These are phyloP conservation scores for Closterium sp. DNA, from an alignment of 139 green algal genomes.

Conservation along the genomic window DNA sequence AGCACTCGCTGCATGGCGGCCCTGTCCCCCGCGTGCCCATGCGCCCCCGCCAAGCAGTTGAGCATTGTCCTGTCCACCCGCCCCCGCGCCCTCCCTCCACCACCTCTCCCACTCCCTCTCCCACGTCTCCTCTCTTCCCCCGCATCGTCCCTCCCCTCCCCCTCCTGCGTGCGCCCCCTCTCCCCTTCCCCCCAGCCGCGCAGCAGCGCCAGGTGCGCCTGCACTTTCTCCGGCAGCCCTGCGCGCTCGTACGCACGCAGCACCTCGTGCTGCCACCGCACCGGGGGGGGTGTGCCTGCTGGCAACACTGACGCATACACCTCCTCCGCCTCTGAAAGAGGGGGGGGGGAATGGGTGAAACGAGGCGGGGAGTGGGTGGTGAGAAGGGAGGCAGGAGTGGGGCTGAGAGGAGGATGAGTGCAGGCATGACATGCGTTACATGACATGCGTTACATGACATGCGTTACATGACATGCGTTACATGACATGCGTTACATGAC, in stretches of 20 bases:
- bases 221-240: not conserved
- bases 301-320: not conserved
- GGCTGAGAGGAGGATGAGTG: not conserved
- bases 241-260: not conserved
- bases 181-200: not conserved
- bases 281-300: no score
- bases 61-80: slow-evolving; percentile 12
- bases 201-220: not conserved
- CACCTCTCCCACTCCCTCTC: not conserved
- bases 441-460: no score
- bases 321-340: not conserved
- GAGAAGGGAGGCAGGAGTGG: not conserved
- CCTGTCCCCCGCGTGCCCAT: slow-evolving; percentile 5
- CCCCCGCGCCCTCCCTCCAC: no score
- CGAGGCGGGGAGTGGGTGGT: not conserved
- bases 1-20: not conserved
- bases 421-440: not conserved
- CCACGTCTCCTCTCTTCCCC: not conserved
- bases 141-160: not conserved
- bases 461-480: no score
- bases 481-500: no score
- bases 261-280: not conserved
- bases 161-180: not conserved
- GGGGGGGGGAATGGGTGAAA: slow-evolving; percentile 1
- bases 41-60: slow-evolving; percentile 27